phyloP scores from a whole-genome alignment of 768 basidiomycete genomes.

The Vishniacozyma victoriae region DNA sequence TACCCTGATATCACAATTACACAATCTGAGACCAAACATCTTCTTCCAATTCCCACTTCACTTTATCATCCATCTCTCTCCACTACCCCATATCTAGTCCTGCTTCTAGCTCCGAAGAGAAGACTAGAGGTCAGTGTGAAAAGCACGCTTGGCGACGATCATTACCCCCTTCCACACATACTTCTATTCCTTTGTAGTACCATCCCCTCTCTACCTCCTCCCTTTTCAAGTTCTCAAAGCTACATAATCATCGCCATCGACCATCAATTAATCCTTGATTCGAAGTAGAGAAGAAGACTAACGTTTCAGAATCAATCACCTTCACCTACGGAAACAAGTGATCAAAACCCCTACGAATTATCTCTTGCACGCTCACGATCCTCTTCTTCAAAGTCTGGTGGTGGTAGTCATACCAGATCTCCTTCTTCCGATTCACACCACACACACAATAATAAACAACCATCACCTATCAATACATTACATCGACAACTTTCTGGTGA shows the following conservation, averaged over 20 bases:
- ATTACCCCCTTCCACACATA: not conserved
- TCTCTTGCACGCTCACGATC: slow-evolving; percentile 4
- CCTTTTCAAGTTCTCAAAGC: not conserved
- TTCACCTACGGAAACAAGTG: slow-evolving; percentile 17
- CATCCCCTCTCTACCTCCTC: slow-evolving; percentile 1
- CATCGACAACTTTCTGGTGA: slow-evolving; percentile 34
- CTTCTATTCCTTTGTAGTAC: not conserved
- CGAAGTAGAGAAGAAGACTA: too few species aligned
- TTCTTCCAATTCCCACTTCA: not conserved
- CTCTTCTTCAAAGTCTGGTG: not conserved
- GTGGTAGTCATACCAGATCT: not conserved
- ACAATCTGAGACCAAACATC: not conserved
- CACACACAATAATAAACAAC: not conserved
- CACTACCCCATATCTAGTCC: too few species aligned
- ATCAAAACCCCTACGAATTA: slow-evolving; percentile 11
- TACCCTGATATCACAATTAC: not conserved
- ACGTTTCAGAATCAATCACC: slow-evolving; percentile 29
- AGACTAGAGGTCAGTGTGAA: not conserved
- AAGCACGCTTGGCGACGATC: not conserved
- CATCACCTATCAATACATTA: slow-evolving; percentile 17
- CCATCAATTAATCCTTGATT: not conserved
- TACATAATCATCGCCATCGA: not conserved
- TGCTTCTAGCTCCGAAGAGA: too few species aligned
- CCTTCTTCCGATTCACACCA: slow-evolving; percentile 8
- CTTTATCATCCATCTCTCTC: not conserved